These are phyloP conservation scores for Phoma herbarum DNA, from an alignment of 2,329 filamentous ascomycete species.

Conservation along the genomic window DNA sequence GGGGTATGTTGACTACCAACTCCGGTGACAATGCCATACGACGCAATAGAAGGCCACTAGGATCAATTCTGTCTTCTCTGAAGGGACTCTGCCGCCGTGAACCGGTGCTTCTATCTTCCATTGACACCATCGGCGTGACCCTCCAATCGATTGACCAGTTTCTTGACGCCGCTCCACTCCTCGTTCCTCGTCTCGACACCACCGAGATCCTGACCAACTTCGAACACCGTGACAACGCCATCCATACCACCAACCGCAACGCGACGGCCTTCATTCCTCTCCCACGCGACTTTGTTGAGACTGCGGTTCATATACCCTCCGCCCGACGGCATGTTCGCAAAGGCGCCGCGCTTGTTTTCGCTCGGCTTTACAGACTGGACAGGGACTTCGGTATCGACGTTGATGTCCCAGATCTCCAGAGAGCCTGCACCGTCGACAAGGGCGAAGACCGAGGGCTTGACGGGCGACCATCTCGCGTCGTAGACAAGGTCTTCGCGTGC, in stretches of 20 bases:
- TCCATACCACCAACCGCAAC: slow-evolving; percentile 92
- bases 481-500: slow-evolving; percentile 96
- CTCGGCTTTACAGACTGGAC: slow-evolving; percentile 80
- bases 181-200: slow-evolving; percentile 88
- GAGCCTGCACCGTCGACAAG: slow-evolving; percentile 92
- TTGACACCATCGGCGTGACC: slow-evolving; percentile 2
- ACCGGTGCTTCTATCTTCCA: not conserved
- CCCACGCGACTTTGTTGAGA: slow-evolving; percentile 94
- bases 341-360: slow-evolving; percentile 54
- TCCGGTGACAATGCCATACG: not conserved
- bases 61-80: not conserved
- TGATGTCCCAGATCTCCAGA: slow-evolving; percentile 95
- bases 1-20: not conserved
- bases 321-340: slow-evolving; percentile 50
- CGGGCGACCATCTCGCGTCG: slow-evolving; percentile 92
- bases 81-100: not conserved
- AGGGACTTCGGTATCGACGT: slow-evolving; percentile 90
- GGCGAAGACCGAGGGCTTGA: slow-evolving; percentile 93
- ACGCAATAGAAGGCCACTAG: not conserved
- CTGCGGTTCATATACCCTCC: slow-evolving; percentile 78
- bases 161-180: slow-evolving; percentile 94
- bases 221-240: slow-evolving; percentile 89
- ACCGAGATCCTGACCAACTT: slow-evolving; percentile 82
- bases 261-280: slow-evolving; percentile 84
- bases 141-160: slow-evolving; percentile 80